These are phyloP conservation scores for Trifolium dubium DNA, from an alignment of 306 rosid species.

Conservation along the genomic window DNA sequence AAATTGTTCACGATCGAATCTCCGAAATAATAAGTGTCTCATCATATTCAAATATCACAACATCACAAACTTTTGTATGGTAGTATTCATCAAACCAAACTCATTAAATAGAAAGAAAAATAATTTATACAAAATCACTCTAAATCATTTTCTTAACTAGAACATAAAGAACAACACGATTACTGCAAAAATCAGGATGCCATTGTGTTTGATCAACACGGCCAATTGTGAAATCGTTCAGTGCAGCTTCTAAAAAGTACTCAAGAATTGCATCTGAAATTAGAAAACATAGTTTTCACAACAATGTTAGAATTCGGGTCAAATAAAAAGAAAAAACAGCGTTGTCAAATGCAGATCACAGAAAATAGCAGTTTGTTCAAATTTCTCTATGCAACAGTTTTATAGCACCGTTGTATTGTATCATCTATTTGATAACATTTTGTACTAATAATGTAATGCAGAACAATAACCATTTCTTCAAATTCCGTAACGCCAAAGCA, in stretches of 20 bases:
- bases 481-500: not conserved
- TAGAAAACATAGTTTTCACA: slow-evolving; percentile 34
- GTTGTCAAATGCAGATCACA: not conserved
- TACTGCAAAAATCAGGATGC: slow-evolving; percentile 80
- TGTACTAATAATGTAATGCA: not conserved
- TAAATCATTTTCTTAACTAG: slow-evolving; percentile 63
- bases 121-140: slow-evolving; percentile 3
- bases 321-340: not conserved
- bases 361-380: not conserved
- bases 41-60: slow-evolving; percentile 5
- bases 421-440: not conserved
- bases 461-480: not conserved
- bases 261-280: slow-evolving; percentile 80
- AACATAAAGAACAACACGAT: slow-evolving; percentile 75
- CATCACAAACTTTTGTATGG: not conserved
- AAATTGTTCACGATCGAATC: too few relatives aligned
- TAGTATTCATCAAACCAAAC: slow-evolving; percentile 5
- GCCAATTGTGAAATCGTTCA: slow-evolving; percentile 68
- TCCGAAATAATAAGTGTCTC: too few relatives aligned
- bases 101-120: not conserved
- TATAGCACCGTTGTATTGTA: not conserved
- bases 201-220: slow-evolving; percentile 77
- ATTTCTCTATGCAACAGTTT: not conserved
- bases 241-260: slow-evolving; percentile 72
- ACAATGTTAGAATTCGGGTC: slow-evolving; percentile 2